These are phyloP conservation scores for Pelargonium cotyledonis DNA, from an alignment of 441 rosid species.

Conservation along the genomic window DNA sequence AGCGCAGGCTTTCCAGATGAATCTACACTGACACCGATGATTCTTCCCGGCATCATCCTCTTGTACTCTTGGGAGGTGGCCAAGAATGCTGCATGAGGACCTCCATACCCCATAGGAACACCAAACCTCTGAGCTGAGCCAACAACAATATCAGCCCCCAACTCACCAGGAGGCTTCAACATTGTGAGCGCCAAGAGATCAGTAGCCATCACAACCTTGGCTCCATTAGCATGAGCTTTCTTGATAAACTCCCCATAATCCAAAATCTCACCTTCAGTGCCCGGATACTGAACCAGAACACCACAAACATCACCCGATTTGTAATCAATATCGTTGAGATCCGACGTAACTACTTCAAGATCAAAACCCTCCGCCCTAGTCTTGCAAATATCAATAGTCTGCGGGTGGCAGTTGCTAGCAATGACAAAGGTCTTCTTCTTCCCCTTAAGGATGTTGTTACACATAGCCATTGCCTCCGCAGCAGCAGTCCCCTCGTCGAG, in stretches of 20 bases:
- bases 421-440: conserved; percentile 89
- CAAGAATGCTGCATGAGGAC: conserved; percentile 94
- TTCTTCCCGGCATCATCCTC: conserved; percentile 97
- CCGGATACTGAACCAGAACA: conserved; percentile 92
- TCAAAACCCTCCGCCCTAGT: conserved; percentile 90
- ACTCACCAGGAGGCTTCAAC: conserved; percentile 97
- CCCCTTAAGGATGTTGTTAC: conserved; percentile 77
- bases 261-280: conserved; percentile 87
- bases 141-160: conserved; percentile 87
- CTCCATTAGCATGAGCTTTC: conserved; percentile 84
- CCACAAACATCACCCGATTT: conserved; percentile 87
- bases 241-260: conserved; percentile 78
- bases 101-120: conserved; percentile 97
- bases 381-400: conserved; percentile 85
- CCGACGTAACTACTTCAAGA: conserved; percentile 54
- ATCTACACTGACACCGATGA: conserved; percentile 90
- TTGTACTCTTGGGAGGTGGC: conserved; percentile 98
- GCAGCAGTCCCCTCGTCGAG: conserved; percentile 96
- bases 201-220: conserved; percentile 90
- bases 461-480: conserved; percentile 99
- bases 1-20: conserved; percentile 83
- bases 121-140: conserved; percentile 98
- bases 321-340: conserved; percentile 74
- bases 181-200: conserved; percentile 88
- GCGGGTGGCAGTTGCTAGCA: conserved; percentile 82